A percentile compares a stretch with the other conserved stretches of the same genome.
phyloP scores from a whole-genome alignment of 768 basidiomycete genomes.

The Clitopilus passeckerianus region DNA sequence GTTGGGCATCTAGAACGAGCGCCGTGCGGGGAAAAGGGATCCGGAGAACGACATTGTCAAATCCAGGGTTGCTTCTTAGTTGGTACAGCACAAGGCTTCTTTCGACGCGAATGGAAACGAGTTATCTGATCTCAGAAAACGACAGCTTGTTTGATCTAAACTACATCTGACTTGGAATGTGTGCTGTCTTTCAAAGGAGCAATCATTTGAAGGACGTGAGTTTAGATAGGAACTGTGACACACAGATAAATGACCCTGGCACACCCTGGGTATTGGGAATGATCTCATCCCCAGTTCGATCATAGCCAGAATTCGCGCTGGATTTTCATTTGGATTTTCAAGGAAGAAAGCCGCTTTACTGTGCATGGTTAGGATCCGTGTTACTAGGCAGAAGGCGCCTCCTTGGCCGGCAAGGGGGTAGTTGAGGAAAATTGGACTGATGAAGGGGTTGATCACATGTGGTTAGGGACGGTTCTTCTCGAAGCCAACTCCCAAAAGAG shows the following conservation, averaged over 20 bases:
- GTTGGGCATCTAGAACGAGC: slow-evolving; percentile 3
- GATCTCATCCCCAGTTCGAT: neutral
- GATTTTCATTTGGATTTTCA: neutral
- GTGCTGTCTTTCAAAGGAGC: too few species aligned
- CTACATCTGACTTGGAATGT: neutral
- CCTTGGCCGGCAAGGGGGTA: slow-evolving; percentile 21
- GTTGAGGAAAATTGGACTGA: slow-evolving; percentile 8
- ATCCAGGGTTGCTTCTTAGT: neutral
- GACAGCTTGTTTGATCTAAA: neutral
- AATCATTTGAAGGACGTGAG: neutral
- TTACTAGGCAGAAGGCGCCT: neutral
- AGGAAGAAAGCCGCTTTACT: too few species aligned
- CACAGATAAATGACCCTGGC: neutral
- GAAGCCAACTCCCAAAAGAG: neutral
- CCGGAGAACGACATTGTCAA: neutral
- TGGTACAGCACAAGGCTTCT: neutral
- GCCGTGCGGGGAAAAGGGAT: neutral
- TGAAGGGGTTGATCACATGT: slow-evolving; percentile 46
- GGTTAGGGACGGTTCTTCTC: slow-evolving; percentile 48
- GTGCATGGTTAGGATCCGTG: neutral
- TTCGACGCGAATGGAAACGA: neutral
- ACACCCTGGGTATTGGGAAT: neutral
- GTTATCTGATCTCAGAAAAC: slow-evolving; percentile 1
- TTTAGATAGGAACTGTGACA: neutral
- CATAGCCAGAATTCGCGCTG: neutral